A percentile compares a stretch with the other conserved stretches of the same genome.
Evolutionary conservation across 2,329 filamentous ascomycete species (phyloP).

Genomic region (Amauroascus niger): DNA sequence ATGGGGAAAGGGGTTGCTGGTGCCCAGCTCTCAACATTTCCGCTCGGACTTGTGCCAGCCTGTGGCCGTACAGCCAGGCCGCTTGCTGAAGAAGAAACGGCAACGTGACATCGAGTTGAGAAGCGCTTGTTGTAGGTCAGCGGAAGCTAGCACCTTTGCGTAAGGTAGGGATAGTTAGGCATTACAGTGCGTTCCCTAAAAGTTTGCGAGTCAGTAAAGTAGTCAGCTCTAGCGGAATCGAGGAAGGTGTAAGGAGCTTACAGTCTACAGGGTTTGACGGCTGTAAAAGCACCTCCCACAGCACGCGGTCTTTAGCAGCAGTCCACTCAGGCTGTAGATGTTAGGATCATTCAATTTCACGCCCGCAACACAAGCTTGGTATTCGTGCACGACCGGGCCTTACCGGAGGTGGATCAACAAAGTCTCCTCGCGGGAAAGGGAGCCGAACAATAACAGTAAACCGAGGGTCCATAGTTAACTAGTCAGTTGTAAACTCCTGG

Average conservation of each 20-base stretch:
- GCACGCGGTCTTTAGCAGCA: slow-evolving; percentile 67
- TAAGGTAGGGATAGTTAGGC: not conserved
- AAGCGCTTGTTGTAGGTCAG: slow-evolving; percentile 45
- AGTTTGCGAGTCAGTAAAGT: slow-evolving; percentile 17
- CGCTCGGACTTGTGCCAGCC: slow-evolving; percentile 78
- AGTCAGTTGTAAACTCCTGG: no score
- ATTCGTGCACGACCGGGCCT: slow-evolving; percentile 21
- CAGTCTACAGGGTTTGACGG: slow-evolving; percentile 78
- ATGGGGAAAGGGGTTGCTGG: slow-evolving; percentile 34
- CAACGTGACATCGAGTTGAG: slow-evolving; percentile 71
- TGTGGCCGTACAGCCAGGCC: slow-evolving; percentile 83
- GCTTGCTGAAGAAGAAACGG: slow-evolving; percentile 87
- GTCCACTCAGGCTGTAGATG: slow-evolving; percentile 69
- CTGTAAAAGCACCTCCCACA: slow-evolving; percentile 85
- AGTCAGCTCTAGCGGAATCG: not conserved
- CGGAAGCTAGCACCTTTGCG: not conserved
- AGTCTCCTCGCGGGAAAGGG: slow-evolving; percentile 78
- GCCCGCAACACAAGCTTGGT: not conserved
- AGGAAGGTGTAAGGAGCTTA: slow-evolving; percentile 35
- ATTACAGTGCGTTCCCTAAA: slow-evolving; percentile 65
- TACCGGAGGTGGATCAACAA: slow-evolving; percentile 82
- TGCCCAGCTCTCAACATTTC: slow-evolving; percentile 63
- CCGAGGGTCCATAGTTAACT: slow-evolving; percentile 18
- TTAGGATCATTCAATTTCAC: not conserved
- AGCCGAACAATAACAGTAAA: slow-evolving; percentile 75